Base-by-base conservation (phyloP, 768 basidiomycete species). In the Lentinula aciculospora region DNA sequence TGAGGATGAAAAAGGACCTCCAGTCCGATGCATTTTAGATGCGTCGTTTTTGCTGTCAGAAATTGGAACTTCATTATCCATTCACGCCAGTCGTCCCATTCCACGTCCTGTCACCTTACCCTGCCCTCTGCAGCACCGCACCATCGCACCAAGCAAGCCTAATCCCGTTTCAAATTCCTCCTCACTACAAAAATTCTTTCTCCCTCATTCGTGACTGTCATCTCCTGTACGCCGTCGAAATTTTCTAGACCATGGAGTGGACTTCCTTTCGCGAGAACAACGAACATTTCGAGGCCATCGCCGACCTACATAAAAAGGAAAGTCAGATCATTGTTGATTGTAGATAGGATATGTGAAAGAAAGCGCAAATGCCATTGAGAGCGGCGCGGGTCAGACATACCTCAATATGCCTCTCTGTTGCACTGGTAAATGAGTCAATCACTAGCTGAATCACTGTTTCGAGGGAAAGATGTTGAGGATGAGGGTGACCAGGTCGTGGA, bases 361-460 rank as follows among this genome's bases (percentile, higher is more conserved):
- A 56, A 51, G 40, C n/a, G 36, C 42, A 44, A 21, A 58, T 59
- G 39, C 45, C 53, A 56, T 13, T 49, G 56, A 65, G 57, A 42
- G 59, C 40, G 4, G 46, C n/a, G 12, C 50, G 56, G 53, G 19
- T 7, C 25, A 40, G 32, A 66, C 78, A 60, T 60, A 91, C 91
- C 84, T 98, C 95, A 68, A 98, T 98, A 73, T 98, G 96, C 62
- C 97, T 85, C 75, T 99, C 97, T 13, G 97, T 98, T 27, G 97
- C 97, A 63, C 92, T 84, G 27, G 95, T 96, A 72, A 98, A 99
- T 8, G 93, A 92, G 75, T 99, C 96, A 60, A 93, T 89, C 65
- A 98, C 92, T 69, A 99, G 83, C 29, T 83, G 76, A 55, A 97
- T 75, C 7, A 98, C 94, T 10, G 84, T 84, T 23, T 78, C 67